Evolutionary conservation across 257 asterid genomes (phyloP), one percentile per base, ranked within the genome.

Genomic region (Penstemon barbatus): DNA sequence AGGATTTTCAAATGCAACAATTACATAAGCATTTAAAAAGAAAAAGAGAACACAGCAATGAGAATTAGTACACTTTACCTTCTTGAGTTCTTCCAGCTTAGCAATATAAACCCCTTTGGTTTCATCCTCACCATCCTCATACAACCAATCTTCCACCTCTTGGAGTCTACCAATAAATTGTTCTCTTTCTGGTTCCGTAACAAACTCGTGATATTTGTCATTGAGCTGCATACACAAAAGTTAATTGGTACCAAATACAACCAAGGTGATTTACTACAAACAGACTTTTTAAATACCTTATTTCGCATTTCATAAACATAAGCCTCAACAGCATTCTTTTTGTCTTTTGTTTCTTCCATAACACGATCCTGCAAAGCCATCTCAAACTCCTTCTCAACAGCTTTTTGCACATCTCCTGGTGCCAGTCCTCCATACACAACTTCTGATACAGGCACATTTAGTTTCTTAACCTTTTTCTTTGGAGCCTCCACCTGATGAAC

Each of bases 331-430:
- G 99, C 96, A 65, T 91, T 94, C 89, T 94, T 94, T 65, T 86
- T 91, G 77, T 94, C 99, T 71, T 91, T 94, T 5, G 99, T 94
- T 78, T 94, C 99, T 77, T 91, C 99, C 99, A 94, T 94, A 37
- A 94, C 78, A 4, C 97, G 96, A 54, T 94, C 99, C 87, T 94
- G 99, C 83, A 91, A 80, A 63, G 97, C 97, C 97, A 94, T 91
- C 82, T 94, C 96, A 57, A 82, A 94, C 74, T 94, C 99, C 75
- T 94, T 89, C 79, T 94, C 99, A 63, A 87, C 86, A 8, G 95
- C 97, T 65, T 89, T 94, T 58, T 94, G 97, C 66, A 94, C 79
- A 65, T 91, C 99, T 7, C 70, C 68, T 62, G 87, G 69, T 36
- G 80, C 69, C 79, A 94, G 76, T 45, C 89, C 97, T 74, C 99